Conservation (phyloP, 2,329 filamentous ascomycete species). For the Colletotrichum sp. region DNA sequence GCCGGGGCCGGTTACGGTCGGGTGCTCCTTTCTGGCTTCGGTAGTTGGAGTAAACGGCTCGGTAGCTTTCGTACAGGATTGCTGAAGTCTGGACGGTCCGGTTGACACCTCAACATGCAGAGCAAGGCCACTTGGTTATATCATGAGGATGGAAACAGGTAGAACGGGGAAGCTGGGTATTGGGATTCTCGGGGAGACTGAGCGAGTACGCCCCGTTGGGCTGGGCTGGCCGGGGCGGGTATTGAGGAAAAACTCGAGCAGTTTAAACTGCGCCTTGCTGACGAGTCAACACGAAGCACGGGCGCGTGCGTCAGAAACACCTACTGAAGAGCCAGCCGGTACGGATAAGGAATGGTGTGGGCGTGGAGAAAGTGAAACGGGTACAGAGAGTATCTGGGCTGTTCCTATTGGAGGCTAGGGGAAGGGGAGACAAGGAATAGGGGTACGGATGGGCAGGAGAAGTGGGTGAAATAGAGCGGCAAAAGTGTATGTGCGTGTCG, state of each 20-base stretch:
- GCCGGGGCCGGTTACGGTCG: background rate
- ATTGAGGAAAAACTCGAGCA: background rate
- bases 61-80: background rate
- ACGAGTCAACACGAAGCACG: slow-evolving; percentile 7
- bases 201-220: slow-evolving; percentile 1
- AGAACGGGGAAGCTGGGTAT: background rate
- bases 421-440: background rate
- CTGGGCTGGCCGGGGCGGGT: background rate
- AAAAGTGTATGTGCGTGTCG: background rate
- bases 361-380: slow-evolving; percentile 8
- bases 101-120: background rate
- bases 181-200: background rate
- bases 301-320: slow-evolving; percentile 12
- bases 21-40: background rate
- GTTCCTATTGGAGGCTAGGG: background rate
- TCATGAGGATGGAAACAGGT: background rate
- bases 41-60: background rate
- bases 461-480: background rate
- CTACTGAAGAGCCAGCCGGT: background rate
- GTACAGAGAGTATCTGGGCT: background rate
- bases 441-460: background rate
- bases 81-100: background rate
- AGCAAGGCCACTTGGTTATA: slow-evolving; percentile 4
- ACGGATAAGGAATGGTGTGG: background rate
- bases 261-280: slow-evolving; percentile 11